phyloP scores from a whole-genome alignment of 2,329 filamentous ascomycete genomes.

The Periglandula ipomoeae region DNA sequence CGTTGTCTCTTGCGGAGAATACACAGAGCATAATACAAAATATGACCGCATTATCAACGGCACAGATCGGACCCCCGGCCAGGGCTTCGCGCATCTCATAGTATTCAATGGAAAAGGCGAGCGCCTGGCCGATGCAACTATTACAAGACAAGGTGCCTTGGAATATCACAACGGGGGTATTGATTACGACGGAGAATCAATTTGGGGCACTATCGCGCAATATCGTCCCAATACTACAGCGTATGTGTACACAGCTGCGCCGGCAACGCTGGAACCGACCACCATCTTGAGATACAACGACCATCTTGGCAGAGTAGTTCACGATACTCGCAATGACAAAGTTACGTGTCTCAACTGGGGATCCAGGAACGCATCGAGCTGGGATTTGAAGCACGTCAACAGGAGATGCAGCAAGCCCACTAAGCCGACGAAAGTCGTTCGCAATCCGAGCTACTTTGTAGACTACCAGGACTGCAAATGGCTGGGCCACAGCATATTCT shows the following conservation, averaged over 20 bases:
- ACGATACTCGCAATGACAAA: neutral
- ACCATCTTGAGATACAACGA: neutral
- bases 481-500: no score
- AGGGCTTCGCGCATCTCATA: constrained; percentile 35
- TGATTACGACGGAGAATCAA: constrained; percentile 34
- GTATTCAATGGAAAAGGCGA: constrained; percentile 1
- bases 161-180: constrained; percentile 40
- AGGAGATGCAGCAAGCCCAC: neutral
- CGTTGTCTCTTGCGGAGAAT: constrained; percentile 35
- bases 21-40: constrained; percentile 28
- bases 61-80: constrained; percentile 36
- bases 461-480: no score
- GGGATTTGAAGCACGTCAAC: neutral
- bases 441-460: no score
- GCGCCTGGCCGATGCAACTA: constrained; percentile 28
- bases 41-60: constrained; percentile 38
- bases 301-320: neutral
- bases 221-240: constrained; percentile 38
- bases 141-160: constrained; percentile 26
- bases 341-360: neutral
- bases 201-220: constrained; percentile 23
- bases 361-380: neutral
- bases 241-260: constrained; percentile 27
- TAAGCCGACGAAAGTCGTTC: no score
- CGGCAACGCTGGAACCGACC: neutral